Evolutionary conservation across 192 early-diverging fungal species (phyloP).

Genomic region (Podila epigama): DNA sequence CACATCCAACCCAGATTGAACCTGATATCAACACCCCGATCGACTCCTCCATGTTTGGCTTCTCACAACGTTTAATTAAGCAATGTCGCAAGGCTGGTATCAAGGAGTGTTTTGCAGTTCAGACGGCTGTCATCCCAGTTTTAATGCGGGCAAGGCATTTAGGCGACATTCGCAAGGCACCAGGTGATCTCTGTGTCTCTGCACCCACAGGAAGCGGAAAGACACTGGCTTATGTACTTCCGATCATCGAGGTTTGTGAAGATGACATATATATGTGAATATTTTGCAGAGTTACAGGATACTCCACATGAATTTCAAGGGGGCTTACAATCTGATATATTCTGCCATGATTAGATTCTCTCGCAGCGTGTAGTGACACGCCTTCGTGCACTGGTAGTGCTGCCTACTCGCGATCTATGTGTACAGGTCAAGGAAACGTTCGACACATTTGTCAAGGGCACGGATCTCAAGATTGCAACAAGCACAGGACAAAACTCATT

Average conservation of each 20-base stretch:
- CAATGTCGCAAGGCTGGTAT: slow-evolving; percentile 72
- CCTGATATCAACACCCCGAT: slow-evolving; percentile 61
- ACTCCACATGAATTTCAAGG: neutral
- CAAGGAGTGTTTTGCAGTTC: slow-evolving; percentile 86
- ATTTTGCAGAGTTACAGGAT: no score
- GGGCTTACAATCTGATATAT: neutral
- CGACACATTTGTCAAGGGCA: slow-evolving; percentile 78
- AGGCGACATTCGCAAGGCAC: slow-evolving; percentile 72
- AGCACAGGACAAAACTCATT: slow-evolving; percentile 83
- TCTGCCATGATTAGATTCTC: slow-evolving; percentile 57
- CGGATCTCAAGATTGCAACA: slow-evolving; percentile 75
- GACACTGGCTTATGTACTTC: slow-evolving; percentile 94
- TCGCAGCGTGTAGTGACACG: slow-evolving; percentile 77
- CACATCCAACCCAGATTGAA: slow-evolving; percentile 77
- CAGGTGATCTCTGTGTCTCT: slow-evolving; percentile 92
- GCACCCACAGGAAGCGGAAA: slow-evolving; percentile 97
- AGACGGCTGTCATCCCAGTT: slow-evolving; percentile 84
- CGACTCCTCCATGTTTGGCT: slow-evolving; percentile 57
- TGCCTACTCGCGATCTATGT: slow-evolving; percentile 94
- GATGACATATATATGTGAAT: neutral
- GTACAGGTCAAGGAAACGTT: slow-evolving; percentile 89
- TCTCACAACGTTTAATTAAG: slow-evolving; percentile 69
- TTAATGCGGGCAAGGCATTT: slow-evolving; percentile 72
- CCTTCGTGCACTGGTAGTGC: slow-evolving; percentile 86
- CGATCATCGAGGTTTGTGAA: slow-evolving; percentile 76